Evolutionary conservation across 495 filamentous ascomycete genomes (phyloP).

Genomic region (Parachaetomium inaequale): DNA sequence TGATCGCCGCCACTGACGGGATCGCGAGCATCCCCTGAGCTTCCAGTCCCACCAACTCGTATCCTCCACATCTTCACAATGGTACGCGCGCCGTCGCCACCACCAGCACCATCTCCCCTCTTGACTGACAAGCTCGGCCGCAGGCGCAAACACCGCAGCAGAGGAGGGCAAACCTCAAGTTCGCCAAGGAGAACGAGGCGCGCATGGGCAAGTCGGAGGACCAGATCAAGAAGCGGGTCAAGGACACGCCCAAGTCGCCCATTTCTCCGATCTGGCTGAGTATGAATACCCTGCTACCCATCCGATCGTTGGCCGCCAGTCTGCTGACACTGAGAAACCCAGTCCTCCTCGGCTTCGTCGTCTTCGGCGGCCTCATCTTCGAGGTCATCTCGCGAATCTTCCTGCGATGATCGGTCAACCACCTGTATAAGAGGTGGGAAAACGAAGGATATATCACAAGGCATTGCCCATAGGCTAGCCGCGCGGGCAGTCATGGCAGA

Average conservation of each 20-base stretch:
- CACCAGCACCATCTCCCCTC: background rate
- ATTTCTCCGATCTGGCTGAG: slow-evolving; percentile 79
- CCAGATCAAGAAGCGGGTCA: slow-evolving; percentile 62
- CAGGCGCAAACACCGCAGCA: slow-evolving; percentile 95
- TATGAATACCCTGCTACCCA: slow-evolving; percentile 43
- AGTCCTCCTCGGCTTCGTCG: slow-evolving; percentile 76
- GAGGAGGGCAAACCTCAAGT: slow-evolving; percentile 81
- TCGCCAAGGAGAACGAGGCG: slow-evolving; percentile 69
- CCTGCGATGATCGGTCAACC: slow-evolving; percentile 37
- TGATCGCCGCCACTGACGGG: background rate
- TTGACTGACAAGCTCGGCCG: background rate
- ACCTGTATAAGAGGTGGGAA: background rate
- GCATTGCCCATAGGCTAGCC: background rate
- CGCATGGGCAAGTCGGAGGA: slow-evolving; percentile 79
- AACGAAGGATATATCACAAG: background rate
- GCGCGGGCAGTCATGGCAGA: background rate
- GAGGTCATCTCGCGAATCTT: slow-evolving; percentile 77
- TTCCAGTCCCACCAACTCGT: background rate
- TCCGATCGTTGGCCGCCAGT: background rate
- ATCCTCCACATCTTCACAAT: slow-evolving; percentile 20
- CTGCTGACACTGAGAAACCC: slow-evolving; percentile 19
- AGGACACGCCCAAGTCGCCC: slow-evolving; percentile 64
- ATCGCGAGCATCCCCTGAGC: background rate
- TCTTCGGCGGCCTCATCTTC: slow-evolving; percentile 81
- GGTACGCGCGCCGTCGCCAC: slow-evolving; percentile 15